Percentiles rank a stretch among this genome's conserved stretches.
Evolutionary conservation across 2,329 filamentous ascomycete genomes (phyloP).

Genomic region (Lasiodiplodia hormozganensis): DNA sequence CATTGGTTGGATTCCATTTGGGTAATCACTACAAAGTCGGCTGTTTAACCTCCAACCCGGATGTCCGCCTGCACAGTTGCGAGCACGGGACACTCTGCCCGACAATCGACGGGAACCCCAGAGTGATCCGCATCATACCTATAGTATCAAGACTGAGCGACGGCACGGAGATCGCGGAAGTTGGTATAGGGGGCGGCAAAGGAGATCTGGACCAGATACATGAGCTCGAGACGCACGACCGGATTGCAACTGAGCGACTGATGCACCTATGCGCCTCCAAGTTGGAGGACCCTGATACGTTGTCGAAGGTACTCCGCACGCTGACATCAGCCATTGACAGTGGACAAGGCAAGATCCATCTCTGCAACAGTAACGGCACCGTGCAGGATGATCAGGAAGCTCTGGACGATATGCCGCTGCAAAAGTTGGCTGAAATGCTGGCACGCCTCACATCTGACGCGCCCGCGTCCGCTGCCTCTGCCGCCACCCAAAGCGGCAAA

Average conservation of each 20-base stretch:
- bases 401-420: constrained; percentile 38
- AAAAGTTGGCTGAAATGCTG: constrained; percentile 43
- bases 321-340: constrained; percentile 38
- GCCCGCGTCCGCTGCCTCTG: background rate
- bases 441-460: constrained; percentile 19
- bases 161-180: constrained; percentile 71
- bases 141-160: constrained; percentile 70
- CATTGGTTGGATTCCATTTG: constrained; percentile 74
- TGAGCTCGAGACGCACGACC: constrained; percentile 65
- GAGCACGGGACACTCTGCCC: constrained; percentile 73
- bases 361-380: constrained; percentile 39
- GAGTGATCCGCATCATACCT: constrained; percentile 77
- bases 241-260: constrained; percentile 58
- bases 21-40: constrained; percentile 75
- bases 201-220: constrained; percentile 74
- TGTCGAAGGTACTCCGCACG: constrained; percentile 45
- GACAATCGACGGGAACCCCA: constrained; percentile 51
- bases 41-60: constrained; percentile 70
- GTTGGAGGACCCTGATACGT: constrained; percentile 44
- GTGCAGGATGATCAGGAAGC: constrained; percentile 33
- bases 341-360: constrained; percentile 36
- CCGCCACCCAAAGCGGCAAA: constrained; percentile 1
- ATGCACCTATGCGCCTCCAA: constrained; percentile 56
- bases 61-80: constrained; percentile 81
- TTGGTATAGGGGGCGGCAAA: constrained; percentile 79